Evolutionary conservation across 176 grass and related monocot species (phyloP).

Genomic region (Saccharum spontaneum): DNA sequence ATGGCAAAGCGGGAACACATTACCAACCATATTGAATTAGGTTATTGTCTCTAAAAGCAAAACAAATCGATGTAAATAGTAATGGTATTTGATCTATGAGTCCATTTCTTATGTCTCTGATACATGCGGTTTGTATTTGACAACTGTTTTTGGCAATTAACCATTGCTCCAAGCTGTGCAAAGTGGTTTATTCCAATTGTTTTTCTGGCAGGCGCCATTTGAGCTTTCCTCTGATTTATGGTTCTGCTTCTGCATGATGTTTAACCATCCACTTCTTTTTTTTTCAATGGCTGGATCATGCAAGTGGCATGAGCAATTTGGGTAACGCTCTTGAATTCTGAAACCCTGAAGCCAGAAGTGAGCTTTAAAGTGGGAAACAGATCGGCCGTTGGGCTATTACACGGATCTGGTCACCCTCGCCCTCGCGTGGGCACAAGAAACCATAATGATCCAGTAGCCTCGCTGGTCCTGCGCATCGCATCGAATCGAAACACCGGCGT

Average conservation of each 20-base stretch:
- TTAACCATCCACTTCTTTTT: not conserved
- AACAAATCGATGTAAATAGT: conserved; percentile 31
- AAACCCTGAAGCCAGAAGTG: not conserved
- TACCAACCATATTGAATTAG: not conserved
- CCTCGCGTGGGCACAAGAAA: conserved; percentile 34
- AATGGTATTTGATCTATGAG: conserved; percentile 3
- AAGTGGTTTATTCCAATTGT: not conserved
- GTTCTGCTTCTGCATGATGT: not conserved
- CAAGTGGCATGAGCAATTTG: not conserved
- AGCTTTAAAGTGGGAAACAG: conserved; percentile 13
- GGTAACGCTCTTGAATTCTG: not conserved
- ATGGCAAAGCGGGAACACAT: not conserved
- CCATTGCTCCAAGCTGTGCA: not conserved
- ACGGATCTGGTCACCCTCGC: conserved; percentile 41
- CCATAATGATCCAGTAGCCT: conserved; percentile 28
- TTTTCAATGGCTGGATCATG: not conserved
- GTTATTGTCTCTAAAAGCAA: not conserved
- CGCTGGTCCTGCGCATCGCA: not conserved
- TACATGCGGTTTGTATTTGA: not conserved
- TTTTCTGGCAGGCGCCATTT: not conserved
- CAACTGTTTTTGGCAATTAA: not conserved
- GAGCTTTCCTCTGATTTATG: not conserved
- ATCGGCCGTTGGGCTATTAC: conserved; percentile 20
- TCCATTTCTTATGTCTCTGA: not conserved
- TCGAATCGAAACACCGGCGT: not conserved